phyloP scores from a whole-genome alignment of 2,329 filamentous ascomycete genomes.

The Nemania bipapillata region DNA sequence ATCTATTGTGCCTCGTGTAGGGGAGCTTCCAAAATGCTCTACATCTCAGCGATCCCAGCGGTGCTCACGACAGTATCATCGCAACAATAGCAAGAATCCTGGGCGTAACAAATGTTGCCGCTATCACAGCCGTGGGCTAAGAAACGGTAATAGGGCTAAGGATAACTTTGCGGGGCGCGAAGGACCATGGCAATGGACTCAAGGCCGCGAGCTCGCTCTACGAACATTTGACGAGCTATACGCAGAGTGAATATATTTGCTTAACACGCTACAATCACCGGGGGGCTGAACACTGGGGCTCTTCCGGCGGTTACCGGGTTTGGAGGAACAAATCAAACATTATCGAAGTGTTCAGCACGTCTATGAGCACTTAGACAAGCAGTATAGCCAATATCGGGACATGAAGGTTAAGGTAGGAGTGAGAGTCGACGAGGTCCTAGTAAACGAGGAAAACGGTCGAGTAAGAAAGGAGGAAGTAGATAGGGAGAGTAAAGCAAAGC shows the following conservation, averaged over 20 bases:
- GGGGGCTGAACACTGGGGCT: slow-evolving; percentile 54
- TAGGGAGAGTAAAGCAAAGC: not conserved
- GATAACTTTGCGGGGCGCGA: not conserved
- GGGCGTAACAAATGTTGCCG: not conserved
- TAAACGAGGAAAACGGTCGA: not conserved
- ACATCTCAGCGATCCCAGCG: not conserved
- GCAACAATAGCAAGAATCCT: not conserved
- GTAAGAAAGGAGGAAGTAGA: not conserved
- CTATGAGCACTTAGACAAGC: slow-evolving; percentile 34
- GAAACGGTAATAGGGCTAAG: not conserved
- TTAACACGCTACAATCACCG: slow-evolving; percentile 56
- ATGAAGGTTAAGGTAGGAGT: not conserved
- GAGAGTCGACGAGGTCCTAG: not conserved
- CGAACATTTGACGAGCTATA: slow-evolving; percentile 58
- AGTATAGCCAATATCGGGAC: not conserved
- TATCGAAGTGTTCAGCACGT: not conserved
- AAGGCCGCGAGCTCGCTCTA: slow-evolving; percentile 47
- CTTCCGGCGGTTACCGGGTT: slow-evolving; percentile 53
- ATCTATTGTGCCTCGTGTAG: not conserved
- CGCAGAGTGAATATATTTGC: slow-evolving; percentile 61
- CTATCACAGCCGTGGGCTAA: not conserved
- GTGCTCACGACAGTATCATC: not conserved
- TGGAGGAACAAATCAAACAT: slow-evolving; percentile 51
- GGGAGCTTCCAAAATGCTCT: not conserved
- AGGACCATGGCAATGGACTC: slow-evolving; percentile 33